Evolutionary conservation across 768 basidiomycete species (phyloP).

Genomic region (Lactarius hengduanensis): DNA sequence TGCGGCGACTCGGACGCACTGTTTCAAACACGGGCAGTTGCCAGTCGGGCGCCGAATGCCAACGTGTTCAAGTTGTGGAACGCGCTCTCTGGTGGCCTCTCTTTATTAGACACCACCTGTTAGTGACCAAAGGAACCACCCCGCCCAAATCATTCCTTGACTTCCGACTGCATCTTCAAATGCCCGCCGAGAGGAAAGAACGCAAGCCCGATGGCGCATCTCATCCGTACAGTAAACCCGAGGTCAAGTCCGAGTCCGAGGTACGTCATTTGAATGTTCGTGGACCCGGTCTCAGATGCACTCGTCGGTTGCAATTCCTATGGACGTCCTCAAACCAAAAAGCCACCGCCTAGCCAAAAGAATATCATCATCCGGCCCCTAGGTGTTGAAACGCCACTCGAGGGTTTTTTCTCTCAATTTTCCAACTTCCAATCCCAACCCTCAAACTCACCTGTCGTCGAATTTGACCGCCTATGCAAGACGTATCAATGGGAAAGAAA

Average conservation of each 20-base stretch:
- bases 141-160: not conserved
- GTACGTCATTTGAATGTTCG: not conserved
- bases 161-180: too few species aligned
- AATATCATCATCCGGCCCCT: not conserved
- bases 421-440: conserved; percentile 20
- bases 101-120: not conserved
- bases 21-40: not conserved
- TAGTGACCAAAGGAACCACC: not conserved
- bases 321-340: not conserved
- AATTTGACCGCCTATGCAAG: conserved; percentile 24
- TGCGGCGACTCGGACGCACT: too few species aligned
- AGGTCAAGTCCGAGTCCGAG: not conserved
- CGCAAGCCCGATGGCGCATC: not conserved
- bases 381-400: conserved; percentile 8
- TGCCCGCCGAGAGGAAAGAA: not conserved
- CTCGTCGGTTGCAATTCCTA: not conserved
- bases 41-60: not conserved
- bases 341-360: not conserved
- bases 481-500: not conserved
- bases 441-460: conserved; percentile 5
- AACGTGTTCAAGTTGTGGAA: not conserved
- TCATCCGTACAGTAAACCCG: not conserved
- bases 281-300: not conserved
- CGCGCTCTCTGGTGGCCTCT: too few species aligned
- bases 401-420: conserved; percentile 27